A percentile compares a stretch with the other conserved stretches of the same genome.
These are phyloP conservation scores for Trichosporon sp. DNA, from an alignment of 1,284 basidiomycete genomes.

Conservation along the genomic window DNA sequence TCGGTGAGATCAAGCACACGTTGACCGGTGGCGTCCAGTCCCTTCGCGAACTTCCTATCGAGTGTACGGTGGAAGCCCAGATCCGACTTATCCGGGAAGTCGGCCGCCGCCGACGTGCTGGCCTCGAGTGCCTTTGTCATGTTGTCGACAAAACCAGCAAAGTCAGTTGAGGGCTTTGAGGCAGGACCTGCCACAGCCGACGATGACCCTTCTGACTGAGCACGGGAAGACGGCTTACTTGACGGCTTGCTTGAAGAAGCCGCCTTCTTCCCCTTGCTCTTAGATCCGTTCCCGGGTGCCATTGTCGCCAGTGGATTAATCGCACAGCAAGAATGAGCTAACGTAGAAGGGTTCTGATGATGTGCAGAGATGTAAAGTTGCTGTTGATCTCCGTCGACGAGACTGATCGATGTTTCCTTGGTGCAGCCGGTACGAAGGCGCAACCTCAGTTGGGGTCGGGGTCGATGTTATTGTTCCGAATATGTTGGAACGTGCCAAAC, in stretches of 20 bases:
- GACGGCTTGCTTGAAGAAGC: not conserved
- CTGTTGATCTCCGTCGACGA: too few relatives aligned
- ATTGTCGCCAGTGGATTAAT: not conserved
- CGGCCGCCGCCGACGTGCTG: constrained; percentile 49
- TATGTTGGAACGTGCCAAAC: too few relatives aligned
- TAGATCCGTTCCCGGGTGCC: not conserved
- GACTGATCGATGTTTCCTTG: too few relatives aligned
- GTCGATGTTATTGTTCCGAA: too few relatives aligned
- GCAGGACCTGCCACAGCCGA: not conserved
- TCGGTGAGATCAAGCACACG: constrained; percentile 62
- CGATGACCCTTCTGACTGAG: not conserved
- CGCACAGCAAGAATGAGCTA: not conserved
- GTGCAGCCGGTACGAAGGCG: too few relatives aligned
- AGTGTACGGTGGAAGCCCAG: constrained; percentile 82
- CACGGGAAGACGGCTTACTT: not conserved
- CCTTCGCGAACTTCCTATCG: constrained; percentile 67
- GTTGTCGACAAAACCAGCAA: constrained; percentile 41
- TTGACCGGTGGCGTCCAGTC: constrained; percentile 43
- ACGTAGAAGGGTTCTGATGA: too few relatives aligned
- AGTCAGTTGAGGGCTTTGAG: constrained; percentile 30
- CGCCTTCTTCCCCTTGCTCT: not conserved
- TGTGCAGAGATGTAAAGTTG: too few relatives aligned
- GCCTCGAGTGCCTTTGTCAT: constrained; percentile 49
- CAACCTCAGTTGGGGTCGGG: too few relatives aligned
- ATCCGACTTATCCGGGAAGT: constrained; percentile 62